Evolutionary conservation across 306 rosid genomes (phyloP).

Genomic region (Datisca glomerata): DNA sequence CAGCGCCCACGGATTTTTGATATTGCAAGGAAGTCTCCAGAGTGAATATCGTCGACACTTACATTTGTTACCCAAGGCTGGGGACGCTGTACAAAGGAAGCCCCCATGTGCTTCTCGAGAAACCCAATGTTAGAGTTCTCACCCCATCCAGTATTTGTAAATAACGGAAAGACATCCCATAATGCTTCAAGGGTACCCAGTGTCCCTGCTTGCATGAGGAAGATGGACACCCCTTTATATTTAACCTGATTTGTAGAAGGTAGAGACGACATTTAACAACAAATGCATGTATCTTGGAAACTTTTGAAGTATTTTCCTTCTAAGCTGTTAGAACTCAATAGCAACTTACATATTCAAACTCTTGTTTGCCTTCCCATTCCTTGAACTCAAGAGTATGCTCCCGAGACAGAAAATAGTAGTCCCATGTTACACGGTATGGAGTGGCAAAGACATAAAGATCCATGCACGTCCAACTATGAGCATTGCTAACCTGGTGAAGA

Average conservation of each 20-base stretch:
- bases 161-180: conserved; percentile 78
- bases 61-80: conserved; percentile 78
- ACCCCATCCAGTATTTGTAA: conserved; percentile 87
- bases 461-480: conserved; percentile 92
- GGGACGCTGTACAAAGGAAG: conserved; percentile 59
- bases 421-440: conserved; percentile 95
- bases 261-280: conserved; percentile 13
- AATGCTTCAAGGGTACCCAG: conserved; percentile 78
- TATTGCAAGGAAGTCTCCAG: conserved; percentile 92
- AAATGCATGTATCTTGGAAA: background rate
- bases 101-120: conserved; percentile 79
- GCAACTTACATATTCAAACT: conserved; percentile 80
- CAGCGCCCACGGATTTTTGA: conserved; percentile 95
- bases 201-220: conserved; percentile 92
- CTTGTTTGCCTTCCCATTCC: conserved; percentile 77
- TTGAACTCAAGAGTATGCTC: conserved; percentile 84
- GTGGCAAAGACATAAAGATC: conserved; percentile 91
- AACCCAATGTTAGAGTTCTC: conserved; percentile 67
- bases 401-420: conserved; percentile 75
- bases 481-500: conserved; percentile 70
- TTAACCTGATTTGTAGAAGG: conserved; percentile 51
- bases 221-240: conserved; percentile 69
- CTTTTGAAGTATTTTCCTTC: conserved; percentile 4
- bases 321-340: conserved; percentile 1
- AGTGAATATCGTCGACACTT: conserved; percentile 64